Percentiles rank a stretch among this genome's conserved stretches.
phyloP scores from a whole-genome alignment of 768 basidiomycete species.

The Russula sp. region DNA sequence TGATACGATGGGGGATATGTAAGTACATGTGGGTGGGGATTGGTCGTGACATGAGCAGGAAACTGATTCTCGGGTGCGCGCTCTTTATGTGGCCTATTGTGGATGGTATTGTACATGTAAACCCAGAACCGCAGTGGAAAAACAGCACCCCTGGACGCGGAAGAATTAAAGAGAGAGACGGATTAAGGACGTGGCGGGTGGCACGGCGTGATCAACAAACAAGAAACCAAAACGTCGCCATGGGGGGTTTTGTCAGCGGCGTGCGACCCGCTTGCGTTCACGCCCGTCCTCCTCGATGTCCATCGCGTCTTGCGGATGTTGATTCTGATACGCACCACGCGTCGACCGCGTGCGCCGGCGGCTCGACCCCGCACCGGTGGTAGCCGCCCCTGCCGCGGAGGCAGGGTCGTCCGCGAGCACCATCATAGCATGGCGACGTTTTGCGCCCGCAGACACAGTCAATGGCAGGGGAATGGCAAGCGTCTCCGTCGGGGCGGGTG shows the following conservation, averaged over 20 bases:
- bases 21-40: slow-evolving; percentile 13
- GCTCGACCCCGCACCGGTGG: slow-evolving; percentile 33
- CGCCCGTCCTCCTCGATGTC: slow-evolving; percentile 73
- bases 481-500: slow-evolving; percentile 28
- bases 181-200: background rate
- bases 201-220: background rate
- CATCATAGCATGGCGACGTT: slow-evolving; percentile 75
- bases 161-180: background rate
- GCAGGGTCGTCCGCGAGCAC: slow-evolving; percentile 58
- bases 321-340: slow-evolving; percentile 37
- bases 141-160: slow-evolving; percentile 7
- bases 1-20: slow-evolving; percentile 17
- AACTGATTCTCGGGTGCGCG: slow-evolving; percentile 8
- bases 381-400: slow-evolving; percentile 31
- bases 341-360: slow-evolving; percentile 54
- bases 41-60: slow-evolving; percentile 5
- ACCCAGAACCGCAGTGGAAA: slow-evolving; percentile 6
- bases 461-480: slow-evolving; percentile 22
- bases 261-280: slow-evolving; percentile 67
- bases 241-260: slow-evolving; percentile 42
- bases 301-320: slow-evolving; percentile 45
- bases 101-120: slow-evolving; percentile 18
- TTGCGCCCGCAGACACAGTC: slow-evolving; percentile 48
- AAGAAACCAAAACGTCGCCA: background rate
- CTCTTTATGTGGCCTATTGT: slow-evolving; percentile 4